phyloP scores from a whole-genome alignment of 179 eudicot species.

The Spinacia oleracea region DNA sequence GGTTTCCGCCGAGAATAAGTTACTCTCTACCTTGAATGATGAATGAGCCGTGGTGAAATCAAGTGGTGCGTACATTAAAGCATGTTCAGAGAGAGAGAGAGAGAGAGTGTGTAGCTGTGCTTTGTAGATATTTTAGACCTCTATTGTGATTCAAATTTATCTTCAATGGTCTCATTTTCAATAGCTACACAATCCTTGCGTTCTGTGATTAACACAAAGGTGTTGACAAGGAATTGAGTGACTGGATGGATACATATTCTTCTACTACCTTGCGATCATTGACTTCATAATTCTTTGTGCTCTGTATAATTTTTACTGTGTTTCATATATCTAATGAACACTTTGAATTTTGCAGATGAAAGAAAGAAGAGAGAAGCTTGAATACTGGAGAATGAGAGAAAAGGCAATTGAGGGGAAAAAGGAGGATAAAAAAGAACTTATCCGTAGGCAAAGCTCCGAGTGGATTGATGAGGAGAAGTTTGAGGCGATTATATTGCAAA shows the following conservation, averaged over 20 bases:
- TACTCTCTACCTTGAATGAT: too few species aligned
- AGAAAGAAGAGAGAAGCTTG: slow-evolving; percentile 79
- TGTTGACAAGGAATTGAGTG: not conserved
- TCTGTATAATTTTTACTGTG: not conserved
- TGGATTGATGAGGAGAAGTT: slow-evolving; percentile 67
- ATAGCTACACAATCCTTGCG: too few species aligned
- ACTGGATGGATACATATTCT: not conserved
- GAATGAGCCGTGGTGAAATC: too few species aligned
- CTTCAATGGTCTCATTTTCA: too few species aligned
- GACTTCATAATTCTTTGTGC: not conserved
- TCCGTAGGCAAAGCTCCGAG: slow-evolving; percentile 58
- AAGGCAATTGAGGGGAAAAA: slow-evolving; percentile 44
- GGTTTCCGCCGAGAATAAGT: too few species aligned
- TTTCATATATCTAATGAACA: slow-evolving; percentile 4
- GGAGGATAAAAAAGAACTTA: slow-evolving; percentile 51
- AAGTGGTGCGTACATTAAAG: too few species aligned
- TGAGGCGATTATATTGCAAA: slow-evolving; percentile 30
- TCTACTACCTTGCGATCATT: not conserved
- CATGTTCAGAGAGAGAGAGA: too few species aligned
- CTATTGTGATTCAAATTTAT: too few species aligned
- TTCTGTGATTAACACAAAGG: not conserved
- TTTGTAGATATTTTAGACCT: too few species aligned
- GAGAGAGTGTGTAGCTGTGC: too few species aligned
- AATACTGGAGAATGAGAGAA: slow-evolving; percentile 67
- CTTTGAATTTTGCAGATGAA: not conserved